Evolutionary conservation across 1,284 basidiomycete genomes (phyloP).

Genomic region (Apiotrichum porosum): DNA sequence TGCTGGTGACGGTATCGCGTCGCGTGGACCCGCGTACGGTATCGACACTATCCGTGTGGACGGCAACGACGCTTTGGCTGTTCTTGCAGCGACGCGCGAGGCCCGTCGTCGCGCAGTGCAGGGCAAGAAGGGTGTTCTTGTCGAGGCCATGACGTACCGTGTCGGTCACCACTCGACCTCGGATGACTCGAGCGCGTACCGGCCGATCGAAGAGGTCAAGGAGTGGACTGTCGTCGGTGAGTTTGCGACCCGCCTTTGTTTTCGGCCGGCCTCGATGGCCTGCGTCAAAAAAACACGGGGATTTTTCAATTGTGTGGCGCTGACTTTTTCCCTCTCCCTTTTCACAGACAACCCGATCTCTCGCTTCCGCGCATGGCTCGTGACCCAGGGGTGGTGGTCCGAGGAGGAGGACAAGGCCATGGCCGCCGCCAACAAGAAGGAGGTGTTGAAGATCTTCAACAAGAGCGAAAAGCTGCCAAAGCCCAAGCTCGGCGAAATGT

Average conservation of each 20-base stretch:
- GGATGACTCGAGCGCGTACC: slow-evolving; percentile 88
- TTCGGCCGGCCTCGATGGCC: no score
- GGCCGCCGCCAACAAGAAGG: slow-evolving; percentile 63
- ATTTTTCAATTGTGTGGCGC: no score
- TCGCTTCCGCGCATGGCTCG: slow-evolving; percentile 77
- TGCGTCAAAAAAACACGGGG: no score
- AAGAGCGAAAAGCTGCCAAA: slow-evolving; percentile 68
- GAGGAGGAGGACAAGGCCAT: slow-evolving; percentile 67
- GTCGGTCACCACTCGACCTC: slow-evolving; percentile 94
- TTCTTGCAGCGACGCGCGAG: slow-evolving; percentile 72
- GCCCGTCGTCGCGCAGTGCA: slow-evolving; percentile 71
- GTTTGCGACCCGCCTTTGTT: no score
- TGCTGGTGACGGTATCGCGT: slow-evolving; percentile 86
- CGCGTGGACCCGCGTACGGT: slow-evolving; percentile 88
- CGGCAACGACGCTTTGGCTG: slow-evolving; percentile 88
- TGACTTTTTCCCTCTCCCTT: no score
- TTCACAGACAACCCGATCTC: slow-evolving; percentile 71
- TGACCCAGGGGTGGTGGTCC: slow-evolving; percentile 81
- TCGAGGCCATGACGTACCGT: slow-evolving; percentile 90
- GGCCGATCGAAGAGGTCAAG: slow-evolving; percentile 76
- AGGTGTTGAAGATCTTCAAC: slow-evolving; percentile 73
- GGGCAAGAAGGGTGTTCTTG: slow-evolving; percentile 73
- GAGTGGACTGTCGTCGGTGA: slow-evolving; percentile 67
- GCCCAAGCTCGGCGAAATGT: slow-evolving; percentile 69
- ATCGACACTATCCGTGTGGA: slow-evolving; percentile 86